phyloP scores from a whole-genome alignment of 306 rosid genomes.

The Trichosanthes truncata region DNA sequence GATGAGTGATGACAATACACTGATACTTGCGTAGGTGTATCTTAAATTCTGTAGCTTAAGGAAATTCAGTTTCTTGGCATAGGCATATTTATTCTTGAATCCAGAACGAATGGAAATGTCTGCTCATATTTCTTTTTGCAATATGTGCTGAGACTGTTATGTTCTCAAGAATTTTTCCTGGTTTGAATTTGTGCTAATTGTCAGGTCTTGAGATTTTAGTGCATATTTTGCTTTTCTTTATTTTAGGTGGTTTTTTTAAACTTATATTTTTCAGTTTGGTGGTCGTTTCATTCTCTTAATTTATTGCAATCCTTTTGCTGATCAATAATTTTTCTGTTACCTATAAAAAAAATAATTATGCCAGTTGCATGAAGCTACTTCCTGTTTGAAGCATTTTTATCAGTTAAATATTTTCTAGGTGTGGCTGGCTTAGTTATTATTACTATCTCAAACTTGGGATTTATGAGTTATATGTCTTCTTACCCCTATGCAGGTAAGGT shows the following conservation, averaged over 20 bases:
- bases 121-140: background rate
- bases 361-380: background rate
- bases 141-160: background rate
- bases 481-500: constrained; percentile 51
- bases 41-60: background rate
- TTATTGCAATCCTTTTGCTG: background rate
- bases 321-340: background rate
- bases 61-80: background rate
- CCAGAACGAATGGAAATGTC: background rate
- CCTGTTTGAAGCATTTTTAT: background rate
- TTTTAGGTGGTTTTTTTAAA: background rate
- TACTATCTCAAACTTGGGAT: background rate
- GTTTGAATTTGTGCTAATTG: background rate
- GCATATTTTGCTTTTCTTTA: background rate
- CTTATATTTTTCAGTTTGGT: background rate
- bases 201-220: background rate
- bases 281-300: background rate
- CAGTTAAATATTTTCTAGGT: background rate
- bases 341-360: background rate
- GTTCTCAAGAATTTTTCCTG: background rate
- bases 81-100: background rate
- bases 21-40: background rate
- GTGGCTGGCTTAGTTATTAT: background rate
- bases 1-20: background rate
- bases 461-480: background rate